Conservation (phyloP, 352 stramenopile species). For the Elongisporangium senticosum region DNA sequence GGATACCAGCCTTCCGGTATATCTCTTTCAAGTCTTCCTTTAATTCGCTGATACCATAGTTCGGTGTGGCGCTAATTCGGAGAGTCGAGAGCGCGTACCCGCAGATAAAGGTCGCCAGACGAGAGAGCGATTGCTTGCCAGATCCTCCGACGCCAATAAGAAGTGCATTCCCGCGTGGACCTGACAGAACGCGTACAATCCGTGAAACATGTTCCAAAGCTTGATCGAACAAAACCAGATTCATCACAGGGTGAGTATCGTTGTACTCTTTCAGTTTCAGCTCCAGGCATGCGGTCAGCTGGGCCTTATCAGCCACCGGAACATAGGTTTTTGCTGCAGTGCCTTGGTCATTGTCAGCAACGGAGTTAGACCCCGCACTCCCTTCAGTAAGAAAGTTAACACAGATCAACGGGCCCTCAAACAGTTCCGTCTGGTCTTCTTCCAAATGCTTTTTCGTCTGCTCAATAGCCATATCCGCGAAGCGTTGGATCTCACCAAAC, state of each 20-base stretch:
- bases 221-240: constrained; percentile 90
- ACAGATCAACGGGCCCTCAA: constrained; percentile 64
- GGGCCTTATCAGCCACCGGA: constrained; percentile 41
- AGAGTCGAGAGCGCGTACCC: constrained; percentile 68
- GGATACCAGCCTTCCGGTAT: constrained; percentile 81
- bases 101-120: constrained; percentile 86
- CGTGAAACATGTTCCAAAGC: constrained; percentile 86
- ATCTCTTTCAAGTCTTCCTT: constrained; percentile 89
- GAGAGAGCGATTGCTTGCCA: constrained; percentile 89
- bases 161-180: constrained; percentile 74
- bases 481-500: constrained; percentile 65
- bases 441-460: constrained; percentile 87
- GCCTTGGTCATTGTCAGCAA: constrained; percentile 2
- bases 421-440: constrained; percentile 70
- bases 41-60: constrained; percentile 74
- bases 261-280: constrained; percentile 85
- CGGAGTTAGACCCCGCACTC: constrained; percentile 2
- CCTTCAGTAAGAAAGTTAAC: constrained; percentile 43
- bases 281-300: constrained; percentile 54
- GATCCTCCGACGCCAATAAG: constrained; percentile 82
- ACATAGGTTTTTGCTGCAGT: constrained; percentile 30
- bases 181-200: constrained; percentile 82
- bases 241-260: constrained; percentile 90
- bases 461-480: constrained; percentile 78
- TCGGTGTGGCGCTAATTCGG: constrained; percentile 39